Conservation (phyloP, 768 basidiomycete genomes). For the Podaxis sp. region DNA sequence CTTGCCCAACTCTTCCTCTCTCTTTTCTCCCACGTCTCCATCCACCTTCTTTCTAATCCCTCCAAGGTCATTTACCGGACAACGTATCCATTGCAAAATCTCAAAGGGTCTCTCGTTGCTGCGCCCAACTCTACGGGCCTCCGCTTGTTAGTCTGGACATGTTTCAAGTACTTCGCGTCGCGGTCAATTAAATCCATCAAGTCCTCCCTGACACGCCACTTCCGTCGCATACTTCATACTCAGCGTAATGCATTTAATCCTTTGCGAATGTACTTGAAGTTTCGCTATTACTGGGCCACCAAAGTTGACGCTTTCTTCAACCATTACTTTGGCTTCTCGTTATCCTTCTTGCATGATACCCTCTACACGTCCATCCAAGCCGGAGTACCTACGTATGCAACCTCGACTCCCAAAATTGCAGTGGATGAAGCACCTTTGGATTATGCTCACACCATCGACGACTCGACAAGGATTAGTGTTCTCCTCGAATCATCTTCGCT, state of each 20-base stretch:
- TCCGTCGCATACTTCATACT: not conserved
- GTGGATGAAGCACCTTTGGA: not conserved
- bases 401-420: not conserved
- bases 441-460: not conserved
- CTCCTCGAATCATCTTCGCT: constrained; percentile 2
- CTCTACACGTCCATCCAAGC: not conserved
- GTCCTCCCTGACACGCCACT: not conserved
- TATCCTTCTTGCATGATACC: not conserved
- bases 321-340: not conserved
- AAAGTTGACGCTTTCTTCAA: not conserved
- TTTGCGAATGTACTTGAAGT: not conserved
- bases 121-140: not conserved
- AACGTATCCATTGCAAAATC: not conserved
- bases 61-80: not conserved
- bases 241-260: not conserved
- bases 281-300: not conserved
- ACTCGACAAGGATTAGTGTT: not conserved
- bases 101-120: not conserved
- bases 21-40: not conserved
- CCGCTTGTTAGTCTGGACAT: not conserved
- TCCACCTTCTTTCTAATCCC: not conserved
- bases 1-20: constrained; percentile 4
- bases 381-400: not conserved
- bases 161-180: not conserved
- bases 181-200: not conserved